Percentiles rank a stretch among this genome's conserved stretches.
phyloP scores from a whole-genome alignment of 805 yeast genomes.

The Gaillardinia entomophila region DNA sequence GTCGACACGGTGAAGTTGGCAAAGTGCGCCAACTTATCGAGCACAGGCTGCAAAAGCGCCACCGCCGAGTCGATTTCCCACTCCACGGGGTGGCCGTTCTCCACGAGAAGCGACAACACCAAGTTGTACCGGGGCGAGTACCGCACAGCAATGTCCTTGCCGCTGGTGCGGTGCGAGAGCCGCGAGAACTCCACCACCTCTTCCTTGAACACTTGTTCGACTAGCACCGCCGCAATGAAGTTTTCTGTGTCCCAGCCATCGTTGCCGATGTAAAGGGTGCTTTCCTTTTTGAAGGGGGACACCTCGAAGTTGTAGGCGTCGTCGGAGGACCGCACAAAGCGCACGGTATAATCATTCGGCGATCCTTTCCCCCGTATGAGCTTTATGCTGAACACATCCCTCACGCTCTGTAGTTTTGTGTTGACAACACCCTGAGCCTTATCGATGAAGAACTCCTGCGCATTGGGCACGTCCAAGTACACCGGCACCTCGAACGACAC shows the following conservation, averaged over 20 bases:
- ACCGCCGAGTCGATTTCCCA: conserved; percentile 70
- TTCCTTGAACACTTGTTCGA: conserved; percentile 32
- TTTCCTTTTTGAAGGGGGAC: conserved; percentile 32
- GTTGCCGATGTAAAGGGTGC: conserved; percentile 23
- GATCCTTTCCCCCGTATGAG: conserved; percentile 10
- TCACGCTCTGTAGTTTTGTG: conserved; percentile 15
- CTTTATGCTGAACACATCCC: conserved; percentile 24
- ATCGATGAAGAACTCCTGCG: conserved; percentile 21
- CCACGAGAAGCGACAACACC: conserved; percentile 69
- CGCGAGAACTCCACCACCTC: conserved; percentile 29
- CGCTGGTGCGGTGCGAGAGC: conserved; percentile 7
- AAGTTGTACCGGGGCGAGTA: conserved; percentile 66
- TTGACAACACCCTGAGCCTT: conserved; percentile 34
- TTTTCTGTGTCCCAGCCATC: conserved; percentile 23
- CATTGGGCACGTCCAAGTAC: conserved; percentile 29
- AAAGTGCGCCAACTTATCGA: conserved; percentile 45
- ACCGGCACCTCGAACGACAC: conserved; percentile 37
- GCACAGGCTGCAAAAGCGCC: conserved; percentile 49
- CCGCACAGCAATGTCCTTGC: conserved; percentile 38
- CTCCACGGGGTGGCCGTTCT: conserved; percentile 56
- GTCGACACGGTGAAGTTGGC: conserved; percentile 74
- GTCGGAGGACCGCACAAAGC: conserved; percentile 17
- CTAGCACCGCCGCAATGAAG: conserved; percentile 28
- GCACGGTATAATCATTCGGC: conserved; percentile 33
- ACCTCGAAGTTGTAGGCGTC: conserved; percentile 15